These are phyloP conservation scores for Leccinum olivaceopallidum DNA, from an alignment of 768 basidiomycete genomes.

Conservation along the genomic window DNA sequence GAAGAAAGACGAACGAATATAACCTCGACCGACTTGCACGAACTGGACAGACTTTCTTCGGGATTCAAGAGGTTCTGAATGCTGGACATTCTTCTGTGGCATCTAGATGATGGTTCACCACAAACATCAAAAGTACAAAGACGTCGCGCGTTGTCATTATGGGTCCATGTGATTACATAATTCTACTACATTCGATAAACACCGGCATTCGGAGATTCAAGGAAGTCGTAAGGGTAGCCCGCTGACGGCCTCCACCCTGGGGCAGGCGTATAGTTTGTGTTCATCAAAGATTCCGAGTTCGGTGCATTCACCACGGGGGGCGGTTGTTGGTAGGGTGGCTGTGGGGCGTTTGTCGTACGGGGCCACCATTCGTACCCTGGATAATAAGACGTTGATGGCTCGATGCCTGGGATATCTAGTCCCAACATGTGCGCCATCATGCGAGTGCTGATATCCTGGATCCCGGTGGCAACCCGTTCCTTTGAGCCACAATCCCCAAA, in stretches of 20 bases:
- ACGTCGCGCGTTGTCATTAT: conserved; percentile 27
- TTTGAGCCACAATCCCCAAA: conserved; percentile 32
- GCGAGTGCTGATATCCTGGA: conserved; percentile 62
- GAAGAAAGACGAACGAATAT: conserved; percentile 5
- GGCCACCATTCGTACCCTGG: conserved; percentile 71
- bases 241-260: conserved; percentile 24
- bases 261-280: conserved; percentile 18
- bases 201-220: conserved; percentile 11
- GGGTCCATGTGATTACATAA: conserved; percentile 36
- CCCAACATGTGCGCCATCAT: conserved; percentile 77
- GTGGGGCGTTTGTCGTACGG: conserved; percentile 28
- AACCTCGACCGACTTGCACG: conserved; percentile 42
- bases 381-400: conserved; percentile 51
- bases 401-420: conserved; percentile 60
- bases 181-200: conserved; percentile 24
- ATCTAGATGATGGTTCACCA: conserved; percentile 21
- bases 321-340: conserved; percentile 18
- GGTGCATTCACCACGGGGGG: conserved; percentile 7
- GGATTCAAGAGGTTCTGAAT: conserved; percentile 60
- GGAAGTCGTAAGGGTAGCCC: conserved; percentile 23
- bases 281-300: conserved; percentile 10
- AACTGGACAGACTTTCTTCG: conserved; percentile 39
- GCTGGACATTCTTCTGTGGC: conserved; percentile 48
- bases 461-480: conserved; percentile 38
- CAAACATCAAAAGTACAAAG: conserved; percentile 5